Percentiles rank a stretch among this genome's conserved stretches.
Evolutionary conservation across 176 grass and related monocot species (phyloP).

Genomic region (Musa beccarii): DNA sequence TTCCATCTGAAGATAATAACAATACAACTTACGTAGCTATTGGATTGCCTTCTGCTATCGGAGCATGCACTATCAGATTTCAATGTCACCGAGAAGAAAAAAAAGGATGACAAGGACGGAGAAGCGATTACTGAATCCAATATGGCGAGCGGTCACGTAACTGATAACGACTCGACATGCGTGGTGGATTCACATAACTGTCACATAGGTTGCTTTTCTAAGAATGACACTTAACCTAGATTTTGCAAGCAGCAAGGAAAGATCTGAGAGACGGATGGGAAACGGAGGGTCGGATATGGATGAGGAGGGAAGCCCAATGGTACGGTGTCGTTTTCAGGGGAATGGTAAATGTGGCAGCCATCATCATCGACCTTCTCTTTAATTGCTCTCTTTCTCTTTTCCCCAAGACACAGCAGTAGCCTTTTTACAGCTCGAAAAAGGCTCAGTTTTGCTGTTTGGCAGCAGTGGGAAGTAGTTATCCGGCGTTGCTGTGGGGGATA

Average conservation of each 20-base stretch:
- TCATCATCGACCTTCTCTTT: not conserved
- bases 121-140: too few species aligned
- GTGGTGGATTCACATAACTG: conserved; percentile 1
- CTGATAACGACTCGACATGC: not conserved
- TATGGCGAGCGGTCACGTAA: not conserved
- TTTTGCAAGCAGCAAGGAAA: not conserved
- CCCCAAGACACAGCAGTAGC: not conserved
- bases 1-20: too few species aligned
- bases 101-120: not conserved
- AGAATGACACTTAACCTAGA: conserved; percentile 4
- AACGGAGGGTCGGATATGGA: not conserved
- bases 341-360: not conserved
- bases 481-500: not conserved
- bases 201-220: not conserved
- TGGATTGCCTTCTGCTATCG: too few species aligned
- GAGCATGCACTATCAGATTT: too few species aligned
- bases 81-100: not conserved
- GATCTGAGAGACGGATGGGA: too few species aligned
- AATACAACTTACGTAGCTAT: too few species aligned
- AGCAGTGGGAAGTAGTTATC: conserved; percentile 14
- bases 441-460: not conserved
- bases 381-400: not conserved
- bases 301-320: too few species aligned
- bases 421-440: conserved; percentile 12
- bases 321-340: not conserved